phyloP scores from a whole-genome alignment of 2,329 filamentous ascomycete species.

The Pezicula rhizophila region DNA sequence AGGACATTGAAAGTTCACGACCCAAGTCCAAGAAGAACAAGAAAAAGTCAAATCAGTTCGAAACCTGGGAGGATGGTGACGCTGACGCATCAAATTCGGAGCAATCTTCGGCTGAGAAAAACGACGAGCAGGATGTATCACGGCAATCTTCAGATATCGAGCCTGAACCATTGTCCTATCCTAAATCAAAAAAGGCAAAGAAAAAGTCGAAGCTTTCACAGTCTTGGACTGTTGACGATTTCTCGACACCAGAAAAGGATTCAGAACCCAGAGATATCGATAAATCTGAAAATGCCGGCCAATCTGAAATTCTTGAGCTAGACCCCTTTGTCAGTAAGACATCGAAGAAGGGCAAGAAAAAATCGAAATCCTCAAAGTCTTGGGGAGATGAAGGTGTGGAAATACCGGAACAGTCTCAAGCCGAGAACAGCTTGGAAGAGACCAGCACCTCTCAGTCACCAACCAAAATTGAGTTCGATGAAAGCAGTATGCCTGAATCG shows the following conservation, averaged over 20 bases:
- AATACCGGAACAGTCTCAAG: too few relatives aligned
- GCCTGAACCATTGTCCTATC: not conserved
- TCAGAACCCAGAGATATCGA: not conserved
- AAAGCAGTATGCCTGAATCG: not conserved
- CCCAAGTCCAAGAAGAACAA: not conserved
- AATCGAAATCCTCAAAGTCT: too few relatives aligned
- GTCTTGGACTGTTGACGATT: not conserved
- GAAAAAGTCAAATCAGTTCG: not conserved
- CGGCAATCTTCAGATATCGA: not conserved
- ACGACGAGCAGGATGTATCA: not conserved
- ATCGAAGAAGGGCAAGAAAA: too few relatives aligned
- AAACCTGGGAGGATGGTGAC: not conserved
- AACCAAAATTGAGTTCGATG: not conserved
- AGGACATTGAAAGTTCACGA: not conserved
- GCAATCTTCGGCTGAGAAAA: not conserved
- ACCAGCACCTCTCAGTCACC: too few relatives aligned
- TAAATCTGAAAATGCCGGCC: not conserved
- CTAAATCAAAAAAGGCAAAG: slow-evolving; percentile 3
- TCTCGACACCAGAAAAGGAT: not conserved
- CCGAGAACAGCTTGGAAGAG: too few relatives aligned
- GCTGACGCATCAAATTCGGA: not conserved
- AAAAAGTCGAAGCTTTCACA: not conserved
- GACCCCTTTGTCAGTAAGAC: not conserved
- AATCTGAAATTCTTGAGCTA: not conserved
- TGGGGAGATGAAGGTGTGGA: too few relatives aligned